Conservation (phyloP, 345 rosid genomes). For the Syzygium jambos region DNA sequence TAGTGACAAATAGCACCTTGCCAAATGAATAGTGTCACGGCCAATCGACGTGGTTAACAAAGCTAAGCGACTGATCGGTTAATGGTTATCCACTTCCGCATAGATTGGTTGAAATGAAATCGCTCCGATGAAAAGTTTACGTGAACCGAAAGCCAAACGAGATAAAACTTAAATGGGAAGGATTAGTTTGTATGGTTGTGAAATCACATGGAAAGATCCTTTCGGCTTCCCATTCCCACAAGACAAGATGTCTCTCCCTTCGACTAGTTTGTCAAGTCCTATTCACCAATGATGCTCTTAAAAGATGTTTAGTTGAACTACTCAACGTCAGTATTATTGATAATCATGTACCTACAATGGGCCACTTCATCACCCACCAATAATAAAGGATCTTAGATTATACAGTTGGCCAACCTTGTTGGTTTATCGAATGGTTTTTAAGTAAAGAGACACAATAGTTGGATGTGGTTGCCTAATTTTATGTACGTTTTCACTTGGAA, state of each 20-base stretch:
- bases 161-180: not conserved
- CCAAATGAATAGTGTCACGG: not conserved
- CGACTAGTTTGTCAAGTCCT: not conserved
- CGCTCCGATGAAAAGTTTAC: not conserved
- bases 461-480: not conserved
- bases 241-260: not conserved
- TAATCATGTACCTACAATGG: not conserved
- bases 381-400: not conserved
- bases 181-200: not conserved
- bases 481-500: not conserved
- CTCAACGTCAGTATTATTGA: not conserved
- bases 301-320: not conserved
- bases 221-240: not conserved
- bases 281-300: not conserved
- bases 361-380: not conserved
- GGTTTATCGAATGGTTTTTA: not conserved
- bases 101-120: not conserved
- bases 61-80: not conserved
- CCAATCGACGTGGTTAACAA: not conserved
- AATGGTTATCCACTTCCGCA: not conserved
- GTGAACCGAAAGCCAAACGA: not conserved
- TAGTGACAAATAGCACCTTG: not conserved
- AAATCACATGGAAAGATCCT: not conserved
- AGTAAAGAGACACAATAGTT: not conserved
- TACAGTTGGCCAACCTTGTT: not conserved